phyloP scores from a whole-genome alignment of 352 stramenopile species.

The Thalassiosira mediterranea region DNA sequence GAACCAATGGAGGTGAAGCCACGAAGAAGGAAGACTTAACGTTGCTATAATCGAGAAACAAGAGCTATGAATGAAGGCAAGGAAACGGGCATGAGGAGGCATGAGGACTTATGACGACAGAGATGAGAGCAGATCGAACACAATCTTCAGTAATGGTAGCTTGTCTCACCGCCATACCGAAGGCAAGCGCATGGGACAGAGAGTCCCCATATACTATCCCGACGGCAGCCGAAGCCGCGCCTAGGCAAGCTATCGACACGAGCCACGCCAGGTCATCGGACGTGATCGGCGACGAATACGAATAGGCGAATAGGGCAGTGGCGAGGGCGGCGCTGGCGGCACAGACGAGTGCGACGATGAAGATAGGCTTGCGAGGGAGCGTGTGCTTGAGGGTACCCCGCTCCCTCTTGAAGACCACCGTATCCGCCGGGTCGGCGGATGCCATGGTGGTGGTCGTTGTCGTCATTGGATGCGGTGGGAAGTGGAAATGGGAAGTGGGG shows the following conservation, averaged over 20 bases:
- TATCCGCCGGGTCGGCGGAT: not conserved
- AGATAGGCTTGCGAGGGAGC: slow-evolving; percentile 14
- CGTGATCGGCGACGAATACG: not conserved
- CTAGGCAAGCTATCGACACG: slow-evolving; percentile 23
- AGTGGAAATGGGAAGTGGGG: no score
- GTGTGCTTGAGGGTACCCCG: slow-evolving; percentile 34
- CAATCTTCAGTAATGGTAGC: not conserved
- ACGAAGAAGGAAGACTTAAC: not conserved
- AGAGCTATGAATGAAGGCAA: not conserved
- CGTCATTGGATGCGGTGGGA: no score
- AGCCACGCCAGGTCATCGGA: not conserved
- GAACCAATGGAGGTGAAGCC: slow-evolving; percentile 18
- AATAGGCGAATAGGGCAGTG: slow-evolving; percentile 19
- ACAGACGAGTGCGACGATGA: slow-evolving; percentile 21
- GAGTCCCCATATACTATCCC: slow-evolving; percentile 44
- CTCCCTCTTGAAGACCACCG: slow-evolving; percentile 17
- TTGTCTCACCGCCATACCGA: slow-evolving; percentile 35
- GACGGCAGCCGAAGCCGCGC: slow-evolving; percentile 20
- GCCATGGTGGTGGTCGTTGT: not conserved
- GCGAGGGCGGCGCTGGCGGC: slow-evolving; percentile 11
- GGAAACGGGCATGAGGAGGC: not conserved
- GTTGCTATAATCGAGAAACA: slow-evolving; percentile 5
- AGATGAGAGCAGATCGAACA: not conserved
- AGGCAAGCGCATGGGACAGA: slow-evolving; percentile 32
- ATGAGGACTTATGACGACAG: not conserved